Conservation (phyloP, 1,284 basidiomycete genomes). For the Tausonia pullulans region DNA sequence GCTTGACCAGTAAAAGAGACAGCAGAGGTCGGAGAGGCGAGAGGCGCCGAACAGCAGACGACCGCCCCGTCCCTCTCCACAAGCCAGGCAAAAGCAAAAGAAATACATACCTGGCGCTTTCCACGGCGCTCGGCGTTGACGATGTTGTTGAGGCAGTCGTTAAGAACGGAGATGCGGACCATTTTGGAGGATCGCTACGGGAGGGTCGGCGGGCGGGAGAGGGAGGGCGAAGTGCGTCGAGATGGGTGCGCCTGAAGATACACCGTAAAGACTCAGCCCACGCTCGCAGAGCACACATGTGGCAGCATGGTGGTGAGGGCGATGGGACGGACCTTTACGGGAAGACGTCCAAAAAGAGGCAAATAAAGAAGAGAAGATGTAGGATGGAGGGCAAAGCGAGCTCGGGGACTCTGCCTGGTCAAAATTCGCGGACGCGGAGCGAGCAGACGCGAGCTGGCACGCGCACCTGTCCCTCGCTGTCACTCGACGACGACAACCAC, state of each 20-base stretch:
- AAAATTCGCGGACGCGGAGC: too few species aligned
- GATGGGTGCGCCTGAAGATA: constrained; percentile 14
- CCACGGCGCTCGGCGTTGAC: constrained; percentile 97
- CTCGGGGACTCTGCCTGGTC: too few species aligned
- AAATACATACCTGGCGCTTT: constrained; percentile 48
- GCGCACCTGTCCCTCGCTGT: too few species aligned
- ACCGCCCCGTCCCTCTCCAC: background rate
- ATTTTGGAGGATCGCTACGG: constrained; percentile 26
- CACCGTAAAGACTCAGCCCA: background rate
- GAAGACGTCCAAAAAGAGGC: too few species aligned
- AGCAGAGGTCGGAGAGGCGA: background rate
- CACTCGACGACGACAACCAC: too few species aligned
- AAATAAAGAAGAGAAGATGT: too few species aligned
- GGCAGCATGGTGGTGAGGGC: too few species aligned
- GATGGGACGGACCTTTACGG: too few species aligned
- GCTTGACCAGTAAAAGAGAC: background rate
- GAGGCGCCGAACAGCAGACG: background rate
- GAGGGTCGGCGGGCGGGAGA: constrained; percentile 3
- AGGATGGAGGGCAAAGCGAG: too few species aligned
- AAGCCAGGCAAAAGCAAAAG: background rate
- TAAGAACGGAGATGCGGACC: constrained; percentile 37
- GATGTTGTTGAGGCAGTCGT: constrained; percentile 84
- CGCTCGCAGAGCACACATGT: too few species aligned
- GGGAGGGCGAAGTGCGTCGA: constrained; percentile 6
- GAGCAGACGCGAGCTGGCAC: too few species aligned